phyloP scores from a whole-genome alignment of 2,329 filamentous ascomycete species.

The Aciculosporium take region DNA sequence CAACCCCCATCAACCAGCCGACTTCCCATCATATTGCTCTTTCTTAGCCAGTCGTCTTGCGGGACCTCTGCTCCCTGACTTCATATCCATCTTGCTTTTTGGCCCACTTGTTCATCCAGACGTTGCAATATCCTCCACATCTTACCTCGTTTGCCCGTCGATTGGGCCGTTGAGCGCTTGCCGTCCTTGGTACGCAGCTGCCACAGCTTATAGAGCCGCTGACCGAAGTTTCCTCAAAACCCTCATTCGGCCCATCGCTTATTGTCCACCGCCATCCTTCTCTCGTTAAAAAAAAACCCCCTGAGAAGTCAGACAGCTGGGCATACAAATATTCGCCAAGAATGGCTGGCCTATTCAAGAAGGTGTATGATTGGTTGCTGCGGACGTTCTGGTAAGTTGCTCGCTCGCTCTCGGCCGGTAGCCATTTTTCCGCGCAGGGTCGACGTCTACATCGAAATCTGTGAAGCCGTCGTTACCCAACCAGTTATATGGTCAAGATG shows the following conservation, averaged over 20 bases:
- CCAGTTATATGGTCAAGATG: constrained; percentile 3
- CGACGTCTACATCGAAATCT: neutral
- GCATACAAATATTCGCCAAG: constrained; percentile 1
- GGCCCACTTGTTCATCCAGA: neutral
- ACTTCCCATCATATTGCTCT: constrained; percentile 3
- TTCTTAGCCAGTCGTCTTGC: constrained; percentile 1
- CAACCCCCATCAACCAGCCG: constrained; percentile 2
- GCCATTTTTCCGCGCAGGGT: neutral
- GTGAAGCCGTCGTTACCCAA: neutral
- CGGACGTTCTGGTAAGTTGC: constrained; percentile 81
- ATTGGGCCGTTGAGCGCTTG: neutral
- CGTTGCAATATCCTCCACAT: neutral
- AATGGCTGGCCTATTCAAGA: constrained; percentile 87
- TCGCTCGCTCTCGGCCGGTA: neutral
- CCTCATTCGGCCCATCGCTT: neutral
- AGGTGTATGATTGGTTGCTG: constrained; percentile 96
- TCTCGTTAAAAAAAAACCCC: neutral
- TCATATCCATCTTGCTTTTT: neutral
- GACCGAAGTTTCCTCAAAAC: neutral
- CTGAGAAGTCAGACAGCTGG: neutral
- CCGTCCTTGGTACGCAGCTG: neutral
- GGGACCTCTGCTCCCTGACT: neutral
- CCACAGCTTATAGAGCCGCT: neutral
- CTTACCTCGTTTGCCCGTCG: neutral
- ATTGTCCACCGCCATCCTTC: neutral